phyloP scores from a whole-genome alignment of 495 filamentous ascomycete species.

The Neurospora sp. region DNA sequence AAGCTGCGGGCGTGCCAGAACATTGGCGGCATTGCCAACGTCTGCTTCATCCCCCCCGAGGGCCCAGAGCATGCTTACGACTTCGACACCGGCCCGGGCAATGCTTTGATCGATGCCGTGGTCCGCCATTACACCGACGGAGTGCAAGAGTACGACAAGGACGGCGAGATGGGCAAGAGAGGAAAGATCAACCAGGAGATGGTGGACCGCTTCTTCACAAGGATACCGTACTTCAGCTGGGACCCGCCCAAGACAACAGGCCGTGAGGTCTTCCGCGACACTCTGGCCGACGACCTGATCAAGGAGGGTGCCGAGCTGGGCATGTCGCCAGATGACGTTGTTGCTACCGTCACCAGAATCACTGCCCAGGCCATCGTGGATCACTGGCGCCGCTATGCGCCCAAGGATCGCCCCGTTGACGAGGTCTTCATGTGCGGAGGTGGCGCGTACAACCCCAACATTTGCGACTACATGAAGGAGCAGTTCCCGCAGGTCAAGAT shows the following conservation, averaged over 20 bases:
- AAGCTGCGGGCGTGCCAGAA: slow-evolving; percentile 49
- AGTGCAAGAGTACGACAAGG: slow-evolving; percentile 34
- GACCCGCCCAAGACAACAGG: slow-evolving; percentile 49
- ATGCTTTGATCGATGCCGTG: slow-evolving; percentile 36
- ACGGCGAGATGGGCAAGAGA: slow-evolving; percentile 42
- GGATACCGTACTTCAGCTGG: slow-evolving; percentile 36
- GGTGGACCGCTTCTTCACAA: slow-evolving; percentile 40
- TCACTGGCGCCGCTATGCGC: slow-evolving; percentile 43
- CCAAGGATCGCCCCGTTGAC: slow-evolving; percentile 31
- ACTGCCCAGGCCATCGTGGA: slow-evolving; percentile 47
- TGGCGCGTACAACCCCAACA: slow-evolving; percentile 48
- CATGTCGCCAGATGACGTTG: slow-evolving; percentile 37
- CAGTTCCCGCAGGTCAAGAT: slow-evolving; percentile 39
- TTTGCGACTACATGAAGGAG: slow-evolving; percentile 38
- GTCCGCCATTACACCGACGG: slow-evolving; percentile 37
- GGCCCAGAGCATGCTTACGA: slow-evolving; percentile 39
- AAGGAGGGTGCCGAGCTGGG: slow-evolving; percentile 32
- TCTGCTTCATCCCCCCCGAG: slow-evolving; percentile 50
- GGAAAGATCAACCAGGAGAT: slow-evolving; percentile 43
- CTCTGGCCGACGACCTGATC: slow-evolving; percentile 38
- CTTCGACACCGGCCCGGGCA: slow-evolving; percentile 43
- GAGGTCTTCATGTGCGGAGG: slow-evolving; percentile 54
- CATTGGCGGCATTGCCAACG: slow-evolving; percentile 50
- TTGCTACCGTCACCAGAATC: slow-evolving; percentile 47
- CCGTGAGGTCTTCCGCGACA: slow-evolving; percentile 48